Conservation (phyloP, 495 filamentous ascomycete genomes). For the Aspergillus biplanus region DNA sequence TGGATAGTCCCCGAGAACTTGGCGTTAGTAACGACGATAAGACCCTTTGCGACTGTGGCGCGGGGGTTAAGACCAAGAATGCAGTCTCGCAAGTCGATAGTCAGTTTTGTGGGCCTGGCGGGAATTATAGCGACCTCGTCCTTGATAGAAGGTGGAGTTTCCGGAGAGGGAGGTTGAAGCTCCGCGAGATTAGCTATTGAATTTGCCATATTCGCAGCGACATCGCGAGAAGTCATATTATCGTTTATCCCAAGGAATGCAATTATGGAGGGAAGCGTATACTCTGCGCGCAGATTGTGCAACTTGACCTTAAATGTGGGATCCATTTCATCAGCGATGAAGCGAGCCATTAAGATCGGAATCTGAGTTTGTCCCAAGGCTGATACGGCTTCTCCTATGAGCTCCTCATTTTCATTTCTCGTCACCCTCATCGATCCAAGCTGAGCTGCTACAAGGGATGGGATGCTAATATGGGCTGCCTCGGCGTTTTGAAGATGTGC, state of each 20-base stretch:
- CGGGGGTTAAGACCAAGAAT: slow-evolving; percentile 86
- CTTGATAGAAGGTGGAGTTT: slow-evolving; percentile 23
- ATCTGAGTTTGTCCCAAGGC: slow-evolving; percentile 32
- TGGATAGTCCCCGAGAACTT: slow-evolving; percentile 66
- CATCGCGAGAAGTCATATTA: slow-evolving; percentile 70
- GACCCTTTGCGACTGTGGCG: slow-evolving; percentile 68
- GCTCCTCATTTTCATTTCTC: slow-evolving; percentile 70
- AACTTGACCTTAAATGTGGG: slow-evolving; percentile 86
- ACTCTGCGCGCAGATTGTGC: slow-evolving; percentile 79
- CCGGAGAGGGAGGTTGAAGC: slow-evolving; percentile 36
- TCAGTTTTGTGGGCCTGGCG: slow-evolving; percentile 65
- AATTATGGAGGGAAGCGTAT: slow-evolving; percentile 79
- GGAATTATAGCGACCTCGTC: slow-evolving; percentile 21
- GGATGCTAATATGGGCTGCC: slow-evolving; percentile 81
- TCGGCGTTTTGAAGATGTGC: slow-evolving; percentile 63
- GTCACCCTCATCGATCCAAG: slow-evolving; percentile 59
- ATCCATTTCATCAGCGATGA: slow-evolving; percentile 92
- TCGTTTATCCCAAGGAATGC: slow-evolving; percentile 71
- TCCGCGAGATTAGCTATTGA: slow-evolving; percentile 80
- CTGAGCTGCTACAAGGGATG: slow-evolving; percentile 76
- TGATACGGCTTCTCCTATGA: slow-evolving; percentile 60
- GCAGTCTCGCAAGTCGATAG: slow-evolving; percentile 77
- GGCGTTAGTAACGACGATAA: slow-evolving; percentile 78
- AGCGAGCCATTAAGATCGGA: slow-evolving; percentile 75
- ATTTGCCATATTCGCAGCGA: slow-evolving; percentile 73